These are phyloP conservation scores for Fusarium chlamydosporum DNA, from an alignment of 2,329 filamentous ascomycete genomes.

Conservation along the genomic window DNA sequence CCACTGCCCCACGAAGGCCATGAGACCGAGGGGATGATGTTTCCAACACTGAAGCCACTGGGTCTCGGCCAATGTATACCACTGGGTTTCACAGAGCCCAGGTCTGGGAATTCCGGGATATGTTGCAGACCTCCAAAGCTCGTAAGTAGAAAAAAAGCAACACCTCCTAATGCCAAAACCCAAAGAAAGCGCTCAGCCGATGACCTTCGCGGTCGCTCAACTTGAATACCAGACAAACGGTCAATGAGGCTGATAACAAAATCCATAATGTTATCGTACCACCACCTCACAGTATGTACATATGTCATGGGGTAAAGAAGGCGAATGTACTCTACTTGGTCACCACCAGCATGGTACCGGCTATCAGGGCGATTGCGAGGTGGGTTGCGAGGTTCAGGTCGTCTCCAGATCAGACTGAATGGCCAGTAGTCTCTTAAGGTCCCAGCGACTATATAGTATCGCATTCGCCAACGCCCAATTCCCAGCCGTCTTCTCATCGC, in stretches of 20 bases:
- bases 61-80: constrained; percentile 34
- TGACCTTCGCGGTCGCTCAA: background rate
- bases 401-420: too few relatives aligned
- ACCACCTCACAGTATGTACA: constrained; percentile 46
- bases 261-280: constrained; percentile 44
- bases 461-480: too few relatives aligned
- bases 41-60: constrained; percentile 40
- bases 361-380: too few relatives aligned
- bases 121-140: constrained; percentile 1
- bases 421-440: too few relatives aligned
- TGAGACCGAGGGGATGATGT: constrained; percentile 48
- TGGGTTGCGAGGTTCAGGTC: too few relatives aligned
- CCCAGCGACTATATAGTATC: too few relatives aligned
- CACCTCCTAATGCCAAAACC: background rate
- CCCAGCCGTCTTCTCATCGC: too few relatives aligned
- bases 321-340: constrained; percentile 45
- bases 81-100: constrained; percentile 14
- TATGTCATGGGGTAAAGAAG: constrained; percentile 55
- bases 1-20: constrained; percentile 46
- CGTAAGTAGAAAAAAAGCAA: constrained; percentile 16
- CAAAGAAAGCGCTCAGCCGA: background rate
- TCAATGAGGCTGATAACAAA: constrained; percentile 38
- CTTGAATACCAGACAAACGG: constrained; percentile 19
- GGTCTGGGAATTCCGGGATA: constrained; percentile 13
- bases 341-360: constrained; percentile 3